Base-by-base conservation (phyloP, 2,329 filamentous ascomycete genomes). In the Phaeosphaeria sp. region DNA sequence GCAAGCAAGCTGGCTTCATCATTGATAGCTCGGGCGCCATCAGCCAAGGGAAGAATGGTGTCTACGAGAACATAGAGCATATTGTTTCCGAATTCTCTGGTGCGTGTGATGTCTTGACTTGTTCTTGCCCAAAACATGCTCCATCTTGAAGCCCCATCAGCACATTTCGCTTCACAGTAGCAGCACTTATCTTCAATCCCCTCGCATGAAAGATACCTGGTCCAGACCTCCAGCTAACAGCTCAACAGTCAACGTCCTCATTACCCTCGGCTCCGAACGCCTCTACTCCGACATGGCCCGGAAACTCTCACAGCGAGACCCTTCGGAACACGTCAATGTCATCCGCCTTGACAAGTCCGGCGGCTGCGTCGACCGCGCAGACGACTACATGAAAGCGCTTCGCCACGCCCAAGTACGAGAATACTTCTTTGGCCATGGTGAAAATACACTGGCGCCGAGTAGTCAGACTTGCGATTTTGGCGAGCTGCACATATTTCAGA, bases 391-490 rank as follows among this genome's bases (percentile, higher is more conserved):
- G 83, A 90, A 91, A 68, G 84, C 87, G 17, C 79, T 87, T 5
- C 86, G 90, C 46, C 91, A 96, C 69, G 86, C 90, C 0, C 86
- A 90, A 50, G 93, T 97, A 52, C 90, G 90, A 65, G 90, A 93
- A 67, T 99, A 99, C 78, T 99, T 99, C 80, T 99, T 97, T 73
- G 95, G 95, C 10, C 90, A 91, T 62, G 73, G 73, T 50, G 69
- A 85, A 1, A 88, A 87, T 60, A 86, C 90, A 56, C 82, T 99
- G 1, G 95, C 91, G 46, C 95, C 95, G 0, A 90, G 93, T 68
- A 96, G 92, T 6, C 92, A 96, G 69, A 90, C 90, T 58, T 87
- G 96, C 4, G 89, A 92, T 61, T 95, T 93, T 72, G 84, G 87
- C 57, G 86, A 88, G 9, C 76, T 97, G 41, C 83, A 87, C 1